These are phyloP conservation scores for Inga leiocalycina DNA, from an alignment of 306 rosid genomes.

Conservation along the genomic window DNA sequence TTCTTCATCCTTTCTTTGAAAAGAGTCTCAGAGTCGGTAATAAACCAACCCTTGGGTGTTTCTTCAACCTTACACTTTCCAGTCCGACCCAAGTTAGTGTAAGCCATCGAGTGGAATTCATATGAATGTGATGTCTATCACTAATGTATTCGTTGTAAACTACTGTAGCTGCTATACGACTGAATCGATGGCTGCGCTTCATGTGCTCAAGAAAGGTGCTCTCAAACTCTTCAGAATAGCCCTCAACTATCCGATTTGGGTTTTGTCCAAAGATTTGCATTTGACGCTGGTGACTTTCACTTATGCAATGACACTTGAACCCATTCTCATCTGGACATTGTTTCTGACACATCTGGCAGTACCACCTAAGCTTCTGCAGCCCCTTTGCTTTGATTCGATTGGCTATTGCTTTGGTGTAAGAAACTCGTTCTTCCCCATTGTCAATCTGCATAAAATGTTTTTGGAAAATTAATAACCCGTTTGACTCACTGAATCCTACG, in stretches of 20 bases:
- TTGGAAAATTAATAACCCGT: too few relatives aligned
- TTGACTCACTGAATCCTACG: too few relatives aligned
- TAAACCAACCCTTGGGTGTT: constrained; percentile 96
- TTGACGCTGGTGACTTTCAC: constrained; percentile 95
- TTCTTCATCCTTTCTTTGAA: constrained; percentile 83
- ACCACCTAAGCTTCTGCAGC: constrained; percentile 93
- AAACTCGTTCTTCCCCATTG: constrained; percentile 90
- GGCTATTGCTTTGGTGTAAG: constrained; percentile 88
- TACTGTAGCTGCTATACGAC: constrained; percentile 91
- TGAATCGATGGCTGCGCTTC: constrained; percentile 84
- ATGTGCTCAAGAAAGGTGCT: constrained; percentile 70
- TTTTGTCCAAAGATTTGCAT: constrained; percentile 90
- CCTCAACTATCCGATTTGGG: constrained; percentile 68
- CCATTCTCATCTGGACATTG: constrained; percentile 96
- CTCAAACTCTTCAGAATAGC: constrained; percentile 88
- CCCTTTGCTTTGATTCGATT: constrained; percentile 93
- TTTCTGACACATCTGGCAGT: constrained; percentile 99
- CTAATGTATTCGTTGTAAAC: constrained; percentile 88
- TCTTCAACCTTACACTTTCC: constrained; percentile 92
- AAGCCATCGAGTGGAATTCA: constrained; percentile 87
- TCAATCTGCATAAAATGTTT: constrained; percentile 17
- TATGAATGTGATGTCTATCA: constrained; percentile 82
- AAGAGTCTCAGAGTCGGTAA: constrained; percentile 82
- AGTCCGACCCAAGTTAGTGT: constrained; percentile 82
- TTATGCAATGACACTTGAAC: constrained; percentile 92